These are phyloP conservation scores for Tripidium arundinaceum DNA, from an alignment of 202 grass and related monocot species.

Conservation along the genomic window DNA sequence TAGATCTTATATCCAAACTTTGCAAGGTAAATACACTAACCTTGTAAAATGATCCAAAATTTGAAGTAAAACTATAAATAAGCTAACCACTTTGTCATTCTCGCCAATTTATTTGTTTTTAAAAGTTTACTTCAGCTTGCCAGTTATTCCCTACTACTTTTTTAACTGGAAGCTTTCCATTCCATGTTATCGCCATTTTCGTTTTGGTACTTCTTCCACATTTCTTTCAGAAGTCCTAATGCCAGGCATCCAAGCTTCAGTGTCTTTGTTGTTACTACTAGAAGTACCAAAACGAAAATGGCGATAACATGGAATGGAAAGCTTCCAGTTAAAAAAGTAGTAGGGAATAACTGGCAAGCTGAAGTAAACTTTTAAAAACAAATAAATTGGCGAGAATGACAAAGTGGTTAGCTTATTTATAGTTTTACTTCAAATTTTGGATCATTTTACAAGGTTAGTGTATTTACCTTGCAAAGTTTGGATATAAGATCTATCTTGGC, in stretches of 20 bases:
- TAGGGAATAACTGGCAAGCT: background rate
- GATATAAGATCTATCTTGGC: background rate
- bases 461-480: background rate
- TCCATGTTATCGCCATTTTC: background rate
- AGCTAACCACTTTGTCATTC: background rate
- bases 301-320: background rate
- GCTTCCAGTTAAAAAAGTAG: background rate
- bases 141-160: background rate
- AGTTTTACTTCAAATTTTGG: background rate
- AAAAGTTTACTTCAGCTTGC: background rate
- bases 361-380: background rate
- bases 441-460: background rate
- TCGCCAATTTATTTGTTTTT: background rate
- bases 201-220: background rate
- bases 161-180: background rate
- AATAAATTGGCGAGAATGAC: background rate
- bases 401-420: background rate
- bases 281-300: background rate
- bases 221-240: background rate
- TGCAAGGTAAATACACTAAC: too few relatives aligned
- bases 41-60: background rate
- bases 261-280: background rate
- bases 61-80: background rate
- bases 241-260: background rate
- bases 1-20: background rate